These are phyloP conservation scores for Fonsecaea monophora DNA, from an alignment of 2,329 filamentous ascomycete species.

Conservation along the genomic window DNA sequence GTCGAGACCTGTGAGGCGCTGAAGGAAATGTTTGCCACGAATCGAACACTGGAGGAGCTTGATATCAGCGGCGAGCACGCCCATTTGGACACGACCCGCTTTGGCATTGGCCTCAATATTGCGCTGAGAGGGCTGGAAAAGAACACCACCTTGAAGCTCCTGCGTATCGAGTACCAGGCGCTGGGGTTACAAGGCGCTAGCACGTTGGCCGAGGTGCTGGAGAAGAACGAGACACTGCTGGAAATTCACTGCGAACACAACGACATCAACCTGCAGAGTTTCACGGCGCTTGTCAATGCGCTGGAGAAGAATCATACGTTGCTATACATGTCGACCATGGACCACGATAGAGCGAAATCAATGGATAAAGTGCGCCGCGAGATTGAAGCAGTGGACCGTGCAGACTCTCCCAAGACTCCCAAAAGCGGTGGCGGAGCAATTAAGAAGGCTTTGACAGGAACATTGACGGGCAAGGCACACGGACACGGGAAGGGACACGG, in stretches of 20 bases:
- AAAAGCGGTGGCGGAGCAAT: constrained; percentile 50
- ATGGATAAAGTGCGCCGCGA: constrained; percentile 66
- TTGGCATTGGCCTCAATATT: constrained; percentile 72
- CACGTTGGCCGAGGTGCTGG: constrained; percentile 71
- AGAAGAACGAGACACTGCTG: constrained; percentile 66
- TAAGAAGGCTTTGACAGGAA: constrained; percentile 53
- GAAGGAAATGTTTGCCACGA: constrained; percentile 69
- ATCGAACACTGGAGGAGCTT: constrained; percentile 69
- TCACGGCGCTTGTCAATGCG: constrained; percentile 70
- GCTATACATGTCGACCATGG: constrained; percentile 68
- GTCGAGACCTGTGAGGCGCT: constrained; percentile 70
- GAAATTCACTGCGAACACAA: constrained; percentile 76
- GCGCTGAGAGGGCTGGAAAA: constrained; percentile 69
- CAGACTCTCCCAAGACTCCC: constrained; percentile 46
- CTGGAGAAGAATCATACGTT: constrained; percentile 70
- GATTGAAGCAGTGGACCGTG: constrained; percentile 56
- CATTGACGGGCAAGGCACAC: constrained; percentile 43
- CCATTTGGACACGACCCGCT: constrained; percentile 71
- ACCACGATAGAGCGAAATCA: constrained; percentile 65
- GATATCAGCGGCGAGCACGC: constrained; percentile 76
- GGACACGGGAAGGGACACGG: constrained; percentile 29
- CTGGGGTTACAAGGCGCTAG: constrained; percentile 73
- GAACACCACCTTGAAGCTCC: constrained; percentile 66
- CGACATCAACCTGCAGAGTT: constrained; percentile 67
- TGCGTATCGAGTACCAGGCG: constrained; percentile 72